Evolutionary conservation across 140 eudicot species (phyloP).

Genomic region (Cichorium intybus): DNA sequence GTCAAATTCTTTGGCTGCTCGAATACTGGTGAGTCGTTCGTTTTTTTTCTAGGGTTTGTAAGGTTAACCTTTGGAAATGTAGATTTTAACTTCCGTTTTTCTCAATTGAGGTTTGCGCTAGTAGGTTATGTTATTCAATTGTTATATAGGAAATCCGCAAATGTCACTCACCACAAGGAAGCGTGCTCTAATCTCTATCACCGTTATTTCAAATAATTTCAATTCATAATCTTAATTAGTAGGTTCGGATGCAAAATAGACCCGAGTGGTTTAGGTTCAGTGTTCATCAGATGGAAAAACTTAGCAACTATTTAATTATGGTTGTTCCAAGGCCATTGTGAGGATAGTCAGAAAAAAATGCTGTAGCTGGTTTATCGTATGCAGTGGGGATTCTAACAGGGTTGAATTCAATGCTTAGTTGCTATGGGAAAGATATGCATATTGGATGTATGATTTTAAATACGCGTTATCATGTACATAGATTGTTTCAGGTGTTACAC

Average conservation of each 20-base stretch:
- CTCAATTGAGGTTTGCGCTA: neutral
- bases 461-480: neutral
- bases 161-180: neutral
- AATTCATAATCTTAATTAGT: neutral
- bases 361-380: neutral
- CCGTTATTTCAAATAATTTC: neutral
- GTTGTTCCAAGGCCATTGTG: constrained; percentile 1
- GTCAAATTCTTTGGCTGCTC: constrained; percentile 62
- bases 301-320: neutral
- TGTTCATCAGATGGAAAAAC: constrained; percentile 3
- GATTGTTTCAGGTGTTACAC: constrained; percentile 4
- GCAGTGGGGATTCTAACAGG: neutral
- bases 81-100: neutral
- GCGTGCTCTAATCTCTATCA: neutral
- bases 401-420: neutral
- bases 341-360: neutral
- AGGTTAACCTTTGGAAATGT: neutral
- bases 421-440: neutral
- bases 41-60: constrained; percentile 13
- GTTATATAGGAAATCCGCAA: neutral
- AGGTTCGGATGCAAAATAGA: neutral
- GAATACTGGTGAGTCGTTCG: constrained; percentile 52
- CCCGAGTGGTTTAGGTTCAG: too few species aligned
- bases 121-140: neutral
- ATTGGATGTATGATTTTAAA: neutral